A percentile compares a stretch with the other conserved stretches of the same genome.
phyloP scores from a whole-genome alignment of 805 yeast genomes.

The Debaryomyces castellii region DNA sequence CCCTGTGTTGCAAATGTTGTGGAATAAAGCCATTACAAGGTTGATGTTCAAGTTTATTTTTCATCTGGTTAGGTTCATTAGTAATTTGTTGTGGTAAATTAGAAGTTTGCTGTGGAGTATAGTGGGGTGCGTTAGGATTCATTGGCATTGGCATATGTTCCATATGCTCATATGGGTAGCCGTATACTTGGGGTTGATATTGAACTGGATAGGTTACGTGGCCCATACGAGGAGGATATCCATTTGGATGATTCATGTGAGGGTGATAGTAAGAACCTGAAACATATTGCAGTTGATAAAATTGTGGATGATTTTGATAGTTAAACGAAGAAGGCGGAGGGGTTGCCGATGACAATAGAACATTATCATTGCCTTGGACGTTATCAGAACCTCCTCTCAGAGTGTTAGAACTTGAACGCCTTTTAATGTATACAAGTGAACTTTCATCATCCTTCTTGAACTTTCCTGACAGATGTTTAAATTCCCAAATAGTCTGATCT shows the following conservation, averaged over 20 bases:
- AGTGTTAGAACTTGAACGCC: constrained; percentile 44
- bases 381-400: constrained; percentile 9
- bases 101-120: background rate
- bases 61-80: constrained; percentile 4
- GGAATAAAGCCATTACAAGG: too few relatives aligned
- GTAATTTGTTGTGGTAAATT: background rate
- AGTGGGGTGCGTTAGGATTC: background rate
- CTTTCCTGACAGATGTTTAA: constrained; percentile 51
- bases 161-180: constrained; percentile 3
- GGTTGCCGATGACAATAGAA: constrained; percentile 8
- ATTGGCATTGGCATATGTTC: constrained; percentile 1
- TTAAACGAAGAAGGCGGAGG: constrained; percentile 10
- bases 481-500: constrained; percentile 48
- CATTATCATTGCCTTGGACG: background rate
- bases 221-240: background rate
- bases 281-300: constrained; percentile 4
- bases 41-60: background rate
- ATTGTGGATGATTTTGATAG: constrained; percentile 9
- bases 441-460: constrained; percentile 49
- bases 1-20: background rate
- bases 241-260: constrained; percentile 1
- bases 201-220: background rate
- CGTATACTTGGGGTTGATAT: constrained; percentile 2
- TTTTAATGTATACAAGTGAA: constrained; percentile 44
- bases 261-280: constrained; percentile 1